Evolutionary conservation across 1,284 basidiomycete genomes (phyloP).

Genomic region (Sporisorium reilianum): DNA sequence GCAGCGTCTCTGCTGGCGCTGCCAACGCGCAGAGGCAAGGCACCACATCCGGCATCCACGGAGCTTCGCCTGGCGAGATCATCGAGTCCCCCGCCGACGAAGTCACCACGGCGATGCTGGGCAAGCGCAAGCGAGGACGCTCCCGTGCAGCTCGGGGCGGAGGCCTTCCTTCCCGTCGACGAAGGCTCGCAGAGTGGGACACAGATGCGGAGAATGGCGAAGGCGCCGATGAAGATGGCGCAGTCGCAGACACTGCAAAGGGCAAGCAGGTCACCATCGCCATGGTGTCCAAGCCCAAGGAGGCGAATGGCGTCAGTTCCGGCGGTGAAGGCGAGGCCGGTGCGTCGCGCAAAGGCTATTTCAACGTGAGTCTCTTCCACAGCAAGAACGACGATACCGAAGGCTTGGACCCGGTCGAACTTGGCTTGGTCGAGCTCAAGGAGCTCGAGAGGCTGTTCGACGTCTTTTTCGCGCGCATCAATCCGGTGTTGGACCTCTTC

Average conservation of each 20-base stretch:
- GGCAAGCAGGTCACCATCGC: conserved; percentile 49
- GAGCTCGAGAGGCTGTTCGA: conserved; percentile 61
- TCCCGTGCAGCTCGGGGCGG: conserved; percentile 42
- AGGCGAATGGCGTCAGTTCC: conserved; percentile 34
- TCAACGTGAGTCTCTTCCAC: conserved; percentile 57
- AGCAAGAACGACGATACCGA: conserved; percentile 59
- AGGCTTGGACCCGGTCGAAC: conserved; percentile 53
- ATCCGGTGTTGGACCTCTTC: conserved; percentile 58
- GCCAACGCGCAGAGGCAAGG: conserved; percentile 26
- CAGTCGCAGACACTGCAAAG: conserved; percentile 23
- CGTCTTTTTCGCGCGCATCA: conserved; percentile 62
- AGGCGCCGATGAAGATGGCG: conserved; percentile 31
- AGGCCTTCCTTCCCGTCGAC: conserved; percentile 28
- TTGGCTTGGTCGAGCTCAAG: conserved; percentile 49
- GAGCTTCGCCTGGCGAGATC: conserved; percentile 41
- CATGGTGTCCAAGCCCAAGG: conserved; percentile 19
- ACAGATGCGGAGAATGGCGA: conserved; percentile 48
- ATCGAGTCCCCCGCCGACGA: conserved; percentile 50
- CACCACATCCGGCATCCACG: conserved; percentile 22
- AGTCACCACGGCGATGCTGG: conserved; percentile 41
- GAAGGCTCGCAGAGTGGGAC: conserved; percentile 46
- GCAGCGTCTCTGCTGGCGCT: conserved; percentile 40
- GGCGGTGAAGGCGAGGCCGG: conserved; percentile 52
- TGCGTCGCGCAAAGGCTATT: conserved; percentile 59
- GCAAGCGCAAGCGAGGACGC: conserved; percentile 50